Evolutionary conservation across 768 basidiomycete species (phyloP).

Genomic region (Mycena epipterygia): DNA sequence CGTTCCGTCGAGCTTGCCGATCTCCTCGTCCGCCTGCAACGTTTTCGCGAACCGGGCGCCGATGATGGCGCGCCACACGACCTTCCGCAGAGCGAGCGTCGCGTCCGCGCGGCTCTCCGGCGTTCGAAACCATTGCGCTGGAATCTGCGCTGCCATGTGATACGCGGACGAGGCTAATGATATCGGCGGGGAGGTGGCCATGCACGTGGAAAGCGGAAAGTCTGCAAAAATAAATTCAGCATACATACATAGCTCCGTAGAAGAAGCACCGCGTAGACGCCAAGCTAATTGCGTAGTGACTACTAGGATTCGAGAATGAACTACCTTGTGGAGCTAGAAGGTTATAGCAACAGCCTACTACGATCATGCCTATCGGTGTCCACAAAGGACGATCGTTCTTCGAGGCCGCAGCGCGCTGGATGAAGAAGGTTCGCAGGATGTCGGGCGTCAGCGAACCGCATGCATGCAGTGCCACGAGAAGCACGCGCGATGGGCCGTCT

Average conservation of each 20-base stretch:
- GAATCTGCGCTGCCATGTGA: conserved; percentile 82
- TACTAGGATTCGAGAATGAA: conserved; percentile 14
- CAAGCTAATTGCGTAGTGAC: neutral
- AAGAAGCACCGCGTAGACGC: neutral
- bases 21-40: neutral
- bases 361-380: conserved; percentile 66
- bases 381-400: conserved; percentile 51
- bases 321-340: conserved; percentile 68
- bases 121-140: conserved; percentile 68
- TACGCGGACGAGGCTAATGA: conserved; percentile 64
- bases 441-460: conserved; percentile 83
- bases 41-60: conserved; percentile 39
- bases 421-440: conserved; percentile 68
- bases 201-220: conserved; percentile 64
- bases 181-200: conserved; percentile 49
- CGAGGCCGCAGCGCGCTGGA: conserved; percentile 18
- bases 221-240: conserved; percentile 51
- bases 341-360: conserved; percentile 88
- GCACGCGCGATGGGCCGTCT: conserved; percentile 55
- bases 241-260: conserved; percentile 21
- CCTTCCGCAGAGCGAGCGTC: conserved; percentile 72
- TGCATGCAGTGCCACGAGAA: conserved; percentile 80
- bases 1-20: conserved; percentile 38
- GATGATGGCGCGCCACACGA: conserved; percentile 79
- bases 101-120: conserved; percentile 50